A percentile compares a stretch with the other conserved stretches of the same genome.
These are phyloP conservation scores for Pleochaeta shiraiana DNA, from an alignment of 2,329 filamentous ascomycete genomes.

Conservation along the genomic window DNA sequence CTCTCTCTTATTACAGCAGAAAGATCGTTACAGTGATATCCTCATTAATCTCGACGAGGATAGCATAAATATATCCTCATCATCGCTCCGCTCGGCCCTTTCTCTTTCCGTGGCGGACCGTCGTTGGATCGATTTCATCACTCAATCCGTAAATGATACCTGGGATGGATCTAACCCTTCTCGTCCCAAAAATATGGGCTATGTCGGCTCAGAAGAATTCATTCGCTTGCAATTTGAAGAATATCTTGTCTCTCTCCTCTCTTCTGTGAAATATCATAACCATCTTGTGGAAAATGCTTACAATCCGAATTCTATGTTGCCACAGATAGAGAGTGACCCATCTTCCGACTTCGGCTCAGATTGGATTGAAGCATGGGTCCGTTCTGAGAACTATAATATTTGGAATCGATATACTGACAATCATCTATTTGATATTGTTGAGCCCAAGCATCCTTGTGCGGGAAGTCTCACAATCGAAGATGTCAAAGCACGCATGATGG, in stretches of 20 bases:
- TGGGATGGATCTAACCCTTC: conserved; percentile 88
- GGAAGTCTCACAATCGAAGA: conserved; percentile 88
- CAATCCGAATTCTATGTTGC: conserved; percentile 37
- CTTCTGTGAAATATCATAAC: conserved; percentile 73
- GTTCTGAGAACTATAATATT: conserved; percentile 77
- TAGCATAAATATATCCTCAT: conserved; percentile 62
- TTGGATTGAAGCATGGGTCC: conserved; percentile 72
- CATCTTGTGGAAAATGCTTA: conserved; percentile 32
- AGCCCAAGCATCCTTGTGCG: conserved; percentile 81
- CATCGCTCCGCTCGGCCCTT: conserved; percentile 54
- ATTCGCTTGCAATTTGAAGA: conserved; percentile 95
- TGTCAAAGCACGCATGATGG: conserved; percentile 68
- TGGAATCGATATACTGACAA: conserved; percentile 66
- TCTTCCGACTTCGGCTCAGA: conserved; percentile 62
- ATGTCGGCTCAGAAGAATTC: conserved; percentile 90
- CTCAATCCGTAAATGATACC: conserved; percentile 81
- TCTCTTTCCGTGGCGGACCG: conserved; percentile 68
- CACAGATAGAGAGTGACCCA: conserved; percentile 61
- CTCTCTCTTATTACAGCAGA: conserved; percentile 79
- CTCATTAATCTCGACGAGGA: conserved; percentile 89
- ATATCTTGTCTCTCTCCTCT: conserved; percentile 74
- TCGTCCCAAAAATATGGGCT: conserved; percentile 84
- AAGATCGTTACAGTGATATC: conserved; percentile 87
- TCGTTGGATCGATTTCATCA: conserved; percentile 91
- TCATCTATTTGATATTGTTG: conserved; percentile 83